phyloP scores from a whole-genome alignment of 192 early-diverging fungal genomes.

The Coemansia sp. region DNA sequence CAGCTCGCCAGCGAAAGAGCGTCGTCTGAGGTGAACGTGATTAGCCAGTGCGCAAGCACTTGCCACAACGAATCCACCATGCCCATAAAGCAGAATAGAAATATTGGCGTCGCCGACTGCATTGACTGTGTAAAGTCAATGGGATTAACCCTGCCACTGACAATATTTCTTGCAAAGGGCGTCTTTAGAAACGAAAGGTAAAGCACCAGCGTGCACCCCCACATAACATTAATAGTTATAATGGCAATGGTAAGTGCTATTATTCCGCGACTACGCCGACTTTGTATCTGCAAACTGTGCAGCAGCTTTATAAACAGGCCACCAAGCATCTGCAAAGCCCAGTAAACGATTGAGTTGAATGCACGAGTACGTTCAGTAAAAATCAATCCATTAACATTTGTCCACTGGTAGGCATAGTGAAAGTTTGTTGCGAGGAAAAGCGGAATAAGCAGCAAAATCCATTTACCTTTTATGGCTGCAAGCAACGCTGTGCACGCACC shows the following conservation, averaged over 20 bases:
- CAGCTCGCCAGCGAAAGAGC: conserved; percentile 61
- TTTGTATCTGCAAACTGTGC: conserved; percentile 17
- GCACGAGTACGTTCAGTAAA: conserved; percentile 69
- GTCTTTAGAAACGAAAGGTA: conserved; percentile 55
- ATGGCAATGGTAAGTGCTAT: conserved; percentile 6
- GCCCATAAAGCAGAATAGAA: conserved; percentile 73
- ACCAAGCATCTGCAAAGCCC: conserved; percentile 72
- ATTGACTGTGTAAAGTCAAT: conserved; percentile 51
- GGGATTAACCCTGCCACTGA: conserved; percentile 13
- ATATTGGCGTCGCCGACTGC: conserved; percentile 57
- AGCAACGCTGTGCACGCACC: conserved; percentile 53
- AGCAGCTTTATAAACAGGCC: conserved; percentile 59
- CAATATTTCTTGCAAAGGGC: not conserved
- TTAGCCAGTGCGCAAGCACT: conserved; percentile 72
- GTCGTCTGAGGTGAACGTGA: conserved; percentile 79
- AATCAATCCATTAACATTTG: conserved; percentile 60
- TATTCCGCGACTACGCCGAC: conserved; percentile 22
- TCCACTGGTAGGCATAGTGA: conserved; percentile 77
- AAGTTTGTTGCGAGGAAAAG: conserved; percentile 71
- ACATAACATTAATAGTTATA: conserved; percentile 20
- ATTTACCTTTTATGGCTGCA: conserved; percentile 59
- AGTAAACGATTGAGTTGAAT: conserved; percentile 75
- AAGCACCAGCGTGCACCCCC: conserved; percentile 58
- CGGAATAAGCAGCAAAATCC: conserved; percentile 67
- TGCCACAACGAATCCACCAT: conserved; percentile 75